phyloP scores from a whole-genome alignment of 2,329 filamentous ascomycete genomes.

The Fusarium fracticaudum region DNA sequence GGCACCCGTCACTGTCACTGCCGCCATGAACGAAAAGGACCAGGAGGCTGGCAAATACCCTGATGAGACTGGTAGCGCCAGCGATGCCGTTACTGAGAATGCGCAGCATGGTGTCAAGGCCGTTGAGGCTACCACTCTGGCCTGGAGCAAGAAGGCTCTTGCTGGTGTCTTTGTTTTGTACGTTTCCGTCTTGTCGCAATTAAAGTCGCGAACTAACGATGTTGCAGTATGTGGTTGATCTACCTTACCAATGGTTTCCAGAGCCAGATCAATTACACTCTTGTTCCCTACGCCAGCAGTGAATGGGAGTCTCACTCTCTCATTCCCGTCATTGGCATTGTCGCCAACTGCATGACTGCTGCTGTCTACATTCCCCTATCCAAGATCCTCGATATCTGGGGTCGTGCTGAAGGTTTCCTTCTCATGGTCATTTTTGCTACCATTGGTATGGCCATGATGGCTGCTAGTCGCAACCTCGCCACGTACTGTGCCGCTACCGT shows the following conservation, averaged over 20 bases:
- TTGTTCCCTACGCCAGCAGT: constrained; percentile 60
- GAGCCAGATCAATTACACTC: constrained; percentile 52
- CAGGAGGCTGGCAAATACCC: constrained; percentile 13
- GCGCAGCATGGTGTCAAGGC: constrained; percentile 52
- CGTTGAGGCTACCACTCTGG: constrained; percentile 53
- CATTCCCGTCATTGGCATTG: constrained; percentile 61
- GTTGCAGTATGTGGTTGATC: constrained; percentile 55
- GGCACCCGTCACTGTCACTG: constrained; percentile 17
- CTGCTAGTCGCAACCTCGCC: constrained; percentile 56
- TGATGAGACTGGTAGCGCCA: constrained; percentile 13
- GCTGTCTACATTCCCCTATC: constrained; percentile 70
- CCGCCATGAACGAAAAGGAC: constrained; percentile 30
- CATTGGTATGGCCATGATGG: constrained; percentile 68
- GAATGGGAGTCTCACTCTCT: constrained; percentile 64
- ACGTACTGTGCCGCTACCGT: constrained; percentile 62
- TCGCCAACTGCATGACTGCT: constrained; percentile 64
- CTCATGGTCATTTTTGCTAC: constrained; percentile 62
- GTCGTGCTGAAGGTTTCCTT: constrained; percentile 68
- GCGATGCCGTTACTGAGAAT: constrained; percentile 32
- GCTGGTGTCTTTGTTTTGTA: constrained; percentile 48
- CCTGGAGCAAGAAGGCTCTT: constrained; percentile 53
- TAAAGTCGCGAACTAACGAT: not conserved
- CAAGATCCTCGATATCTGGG: constrained; percentile 72
- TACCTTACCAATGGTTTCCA: constrained; percentile 63
- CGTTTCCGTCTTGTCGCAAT: not conserved